Percentiles rank a stretch among this genome's conserved stretches.
These are phyloP conservation scores for Syncephalastrum contaminatum DNA, from an alignment of 371 early-diverging fungal species.

Conservation along the genomic window DNA sequence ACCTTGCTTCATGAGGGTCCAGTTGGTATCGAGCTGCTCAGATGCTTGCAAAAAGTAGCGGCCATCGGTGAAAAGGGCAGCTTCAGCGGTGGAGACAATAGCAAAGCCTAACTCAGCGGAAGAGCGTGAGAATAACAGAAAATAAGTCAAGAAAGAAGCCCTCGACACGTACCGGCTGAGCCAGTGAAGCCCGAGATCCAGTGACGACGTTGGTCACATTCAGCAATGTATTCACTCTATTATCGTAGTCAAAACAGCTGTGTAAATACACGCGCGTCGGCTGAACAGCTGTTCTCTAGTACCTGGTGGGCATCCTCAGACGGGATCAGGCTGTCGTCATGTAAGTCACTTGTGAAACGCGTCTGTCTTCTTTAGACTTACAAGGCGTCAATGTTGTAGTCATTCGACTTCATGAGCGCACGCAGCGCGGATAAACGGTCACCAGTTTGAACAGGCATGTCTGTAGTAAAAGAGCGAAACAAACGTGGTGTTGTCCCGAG, in stretches of 20 bases:
- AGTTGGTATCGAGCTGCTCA: slow-evolving; percentile 87
- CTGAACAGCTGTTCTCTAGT: background rate
- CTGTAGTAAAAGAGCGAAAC: background rate
- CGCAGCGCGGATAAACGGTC: slow-evolving; percentile 68
- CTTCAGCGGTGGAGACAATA: slow-evolving; percentile 68
- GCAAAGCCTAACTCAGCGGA: slow-evolving; percentile 59
- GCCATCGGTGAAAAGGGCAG: slow-evolving; percentile 96
- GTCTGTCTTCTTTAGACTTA: slow-evolving; percentile 23
- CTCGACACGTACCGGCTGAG: slow-evolving; percentile 74
- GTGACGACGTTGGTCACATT: slow-evolving; percentile 88
- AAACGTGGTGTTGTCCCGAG: too few species aligned
- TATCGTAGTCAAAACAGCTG: background rate
- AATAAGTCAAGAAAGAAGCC: background rate
- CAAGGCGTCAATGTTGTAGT: slow-evolving; percentile 76
- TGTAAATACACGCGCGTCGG: background rate
- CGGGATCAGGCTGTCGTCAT: slow-evolving; percentile 73
- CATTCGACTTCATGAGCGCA: slow-evolving; percentile 62
- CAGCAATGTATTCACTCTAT: slow-evolving; percentile 96
- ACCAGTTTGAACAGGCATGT: slow-evolving; percentile 52
- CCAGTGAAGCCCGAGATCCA: slow-evolving; percentile 98
- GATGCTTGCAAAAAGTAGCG: slow-evolving; percentile 98
- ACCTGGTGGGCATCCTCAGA: slow-evolving; percentile 96
- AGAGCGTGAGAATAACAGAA: slow-evolving; percentile 5
- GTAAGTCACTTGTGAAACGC: background rate
- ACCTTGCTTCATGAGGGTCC: slow-evolving; percentile 94